Evolutionary conservation across 2,329 filamentous ascomycete species (phyloP), one percentile per base, ranked within the genome.

Genomic region (Catunica adiposa): DNA sequence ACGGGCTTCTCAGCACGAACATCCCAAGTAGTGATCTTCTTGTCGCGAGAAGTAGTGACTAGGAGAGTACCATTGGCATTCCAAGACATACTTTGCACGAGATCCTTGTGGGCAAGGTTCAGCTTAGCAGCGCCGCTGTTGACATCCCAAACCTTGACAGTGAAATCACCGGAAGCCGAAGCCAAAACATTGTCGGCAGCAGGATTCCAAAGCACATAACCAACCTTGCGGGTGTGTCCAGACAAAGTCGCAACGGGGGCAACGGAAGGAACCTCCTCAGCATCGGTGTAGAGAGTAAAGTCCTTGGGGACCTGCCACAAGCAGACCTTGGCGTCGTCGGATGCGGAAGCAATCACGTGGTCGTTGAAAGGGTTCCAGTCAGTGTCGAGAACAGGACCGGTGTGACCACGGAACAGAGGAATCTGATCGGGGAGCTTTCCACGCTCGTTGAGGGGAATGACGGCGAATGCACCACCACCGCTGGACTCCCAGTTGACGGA

Each of bases 341-440:
- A 95, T 58, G 85, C 89, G 51, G 92, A 98, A 17, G 90, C 88
- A 65, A 98, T 82, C 63, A 98, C 71, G 59, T 80, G 83, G 69
- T 98, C 90, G 72, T 98, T 89, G 74, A 97, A 97, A 22, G 92
- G 92, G 69, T 89, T 90, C 90, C 90, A 98, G 74, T 98, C 92
- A 62, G 90, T 97, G 70, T 98, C 92, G 66, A 98, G 79, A 53
- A 98, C 92, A 58, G 90, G 83, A 52, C 89, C 89, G 46, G 92
- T 98, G 70, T 98, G 92, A 59, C 92, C 92, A 63, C 92, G 84
- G 71, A 97, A 98, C 64, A 98, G 76, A 59, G 92, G 92, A 63
- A 98, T 85, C 65, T 86, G 83, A 67, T 97, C 92, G 52, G 92
- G 92, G 55, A 94, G 71, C 71, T 92, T 89, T 61, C 92, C 92